These are phyloP conservation scores for Dendrobium chrysotoxum DNA, from an alignment of 106 monocot genomes.

Conservation along the genomic window DNA sequence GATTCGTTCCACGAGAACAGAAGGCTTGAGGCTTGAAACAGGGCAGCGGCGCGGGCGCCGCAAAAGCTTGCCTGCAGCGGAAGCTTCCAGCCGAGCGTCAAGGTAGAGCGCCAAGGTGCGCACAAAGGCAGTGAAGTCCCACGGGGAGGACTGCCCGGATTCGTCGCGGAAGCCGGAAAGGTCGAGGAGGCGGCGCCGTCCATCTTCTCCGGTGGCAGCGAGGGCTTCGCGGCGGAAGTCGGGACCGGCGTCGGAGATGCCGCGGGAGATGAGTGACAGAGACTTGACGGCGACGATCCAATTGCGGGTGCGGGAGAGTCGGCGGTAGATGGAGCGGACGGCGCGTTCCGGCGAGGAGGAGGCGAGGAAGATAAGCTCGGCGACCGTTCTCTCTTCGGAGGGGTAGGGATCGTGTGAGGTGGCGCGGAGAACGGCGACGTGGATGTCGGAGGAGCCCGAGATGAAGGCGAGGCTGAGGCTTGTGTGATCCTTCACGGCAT, in stretches of 20 bases:
- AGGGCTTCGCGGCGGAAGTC: conserved; percentile 39
- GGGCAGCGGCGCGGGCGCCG: conserved; percentile 6
- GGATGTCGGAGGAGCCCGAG: conserved; percentile 22
- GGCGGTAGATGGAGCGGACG: conserved; percentile 31
- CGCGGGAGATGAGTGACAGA: conserved; percentile 30
- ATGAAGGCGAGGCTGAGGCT: conserved; percentile 57
- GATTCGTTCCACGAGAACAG: conserved; percentile 8
- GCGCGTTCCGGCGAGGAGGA: conserved; percentile 22
- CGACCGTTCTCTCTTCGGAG: conserved; percentile 18
- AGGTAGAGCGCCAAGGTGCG: conserved; percentile 59
- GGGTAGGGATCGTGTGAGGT: conserved; percentile 56
- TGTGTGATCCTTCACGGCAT: conserved; percentile 58
- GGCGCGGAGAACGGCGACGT: conserved; percentile 55
- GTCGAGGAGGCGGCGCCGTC: conserved; percentile 39
- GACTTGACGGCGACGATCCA: conserved; percentile 75
- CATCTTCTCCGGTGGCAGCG: neutral
- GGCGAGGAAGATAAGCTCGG: conserved; percentile 37
- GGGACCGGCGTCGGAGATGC: conserved; percentile 23
- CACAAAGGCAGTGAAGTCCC: conserved; percentile 68
- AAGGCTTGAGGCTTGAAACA: conserved; percentile 12
- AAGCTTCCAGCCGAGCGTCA: conserved; percentile 36
- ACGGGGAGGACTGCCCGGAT: conserved; percentile 17
- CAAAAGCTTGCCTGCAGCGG: conserved; percentile 26
- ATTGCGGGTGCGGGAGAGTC: conserved; percentile 39
- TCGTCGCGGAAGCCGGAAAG: conserved; percentile 39